A percentile compares a stretch with the other conserved stretches of the same genome.
These are phyloP conservation scores for Lachancea quebecensis DNA, from an alignment of 805 yeast genomes.

Conservation along the genomic window DNA sequence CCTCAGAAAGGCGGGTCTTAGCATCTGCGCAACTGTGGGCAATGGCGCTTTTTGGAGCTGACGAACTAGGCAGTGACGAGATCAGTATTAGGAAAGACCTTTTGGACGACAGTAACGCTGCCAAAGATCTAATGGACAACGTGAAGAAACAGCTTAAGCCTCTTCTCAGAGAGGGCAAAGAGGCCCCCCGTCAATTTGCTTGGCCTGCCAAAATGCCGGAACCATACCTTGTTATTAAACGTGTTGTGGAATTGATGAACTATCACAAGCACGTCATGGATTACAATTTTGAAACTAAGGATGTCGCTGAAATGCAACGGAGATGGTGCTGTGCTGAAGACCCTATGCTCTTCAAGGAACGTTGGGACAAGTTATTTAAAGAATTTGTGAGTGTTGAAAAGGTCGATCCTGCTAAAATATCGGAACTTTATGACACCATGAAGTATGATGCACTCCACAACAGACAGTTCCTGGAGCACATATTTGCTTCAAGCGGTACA, in stretches of 20 bases:
- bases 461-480: slow-evolving; percentile 75
- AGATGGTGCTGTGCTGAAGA: slow-evolving; percentile 98
- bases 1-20: slow-evolving; percentile 91
- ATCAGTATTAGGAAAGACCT: slow-evolving; percentile 81
- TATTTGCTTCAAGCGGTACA: slow-evolving; percentile 60
- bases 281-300: slow-evolving; percentile 61
- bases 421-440: slow-evolving; percentile 97
- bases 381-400: slow-evolving; percentile 91
- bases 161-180: slow-evolving; percentile 86
- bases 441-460: slow-evolving; percentile 96
- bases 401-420: slow-evolving; percentile 94
- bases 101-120: slow-evolving; percentile 95
- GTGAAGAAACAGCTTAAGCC: slow-evolving; percentile 96
- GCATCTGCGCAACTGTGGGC: slow-evolving; percentile 88
- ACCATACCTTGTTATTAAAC: slow-evolving; percentile 86
- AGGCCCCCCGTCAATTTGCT: slow-evolving; percentile 94
- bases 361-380: slow-evolving; percentile 94
- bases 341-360: slow-evolving; percentile 78
- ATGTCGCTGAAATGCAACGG: slow-evolving; percentile 61
- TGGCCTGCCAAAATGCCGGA: slow-evolving; percentile 99
- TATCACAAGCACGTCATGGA: slow-evolving; percentile 81
- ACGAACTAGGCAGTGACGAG: slow-evolving; percentile 68
- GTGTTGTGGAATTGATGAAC: slow-evolving; percentile 93
- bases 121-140: slow-evolving; percentile 94
- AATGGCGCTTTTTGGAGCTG: slow-evolving; percentile 64